These are phyloP conservation scores for Corynespora cassiicola DNA, from an alignment of 2,329 filamentous ascomycete species.

Conservation along the genomic window DNA sequence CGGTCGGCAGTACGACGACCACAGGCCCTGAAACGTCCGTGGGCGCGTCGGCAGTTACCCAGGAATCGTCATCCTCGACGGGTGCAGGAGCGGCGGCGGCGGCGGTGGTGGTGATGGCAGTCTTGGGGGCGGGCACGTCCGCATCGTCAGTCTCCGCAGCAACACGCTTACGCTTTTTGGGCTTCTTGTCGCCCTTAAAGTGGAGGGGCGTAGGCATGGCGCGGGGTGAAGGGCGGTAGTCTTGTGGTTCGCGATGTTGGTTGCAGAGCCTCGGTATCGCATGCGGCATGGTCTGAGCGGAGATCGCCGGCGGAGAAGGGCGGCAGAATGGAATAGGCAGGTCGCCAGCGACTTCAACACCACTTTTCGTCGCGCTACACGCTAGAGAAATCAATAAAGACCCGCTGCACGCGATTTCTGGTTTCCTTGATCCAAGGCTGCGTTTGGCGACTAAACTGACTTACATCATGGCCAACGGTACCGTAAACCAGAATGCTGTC, in stretches of 20 bases:
- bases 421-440: not conserved
- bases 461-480: constrained; percentile 20
- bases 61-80: constrained; percentile 77
- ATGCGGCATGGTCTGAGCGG: constrained; percentile 16
- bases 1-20: constrained; percentile 80
- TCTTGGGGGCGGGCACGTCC: constrained; percentile 40
- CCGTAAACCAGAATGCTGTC: constrained; percentile 34
- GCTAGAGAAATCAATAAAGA: too few relatives aligned
- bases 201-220: constrained; percentile 85
- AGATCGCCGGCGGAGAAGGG: constrained; percentile 27
- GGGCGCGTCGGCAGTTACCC: constrained; percentile 82
- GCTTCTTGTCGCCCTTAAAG: constrained; percentile 98
- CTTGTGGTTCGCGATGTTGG: constrained; percentile 12
- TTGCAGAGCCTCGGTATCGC: not conserved
- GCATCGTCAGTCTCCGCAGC: constrained; percentile 59
- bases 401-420: not conserved
- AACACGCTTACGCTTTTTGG: constrained; percentile 86
- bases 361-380: too few relatives aligned
- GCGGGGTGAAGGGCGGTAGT: constrained; percentile 15
- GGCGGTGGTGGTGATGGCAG: constrained; percentile 41
- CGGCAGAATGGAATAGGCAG: constrained; percentile 36
- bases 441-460: constrained; percentile 15
- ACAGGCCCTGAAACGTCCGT: constrained; percentile 82
- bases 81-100: constrained; percentile 46
- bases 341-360: constrained; percentile 25